These are phyloP conservation scores for Stygiomarasmius scandens DNA, from an alignment of 1,284 basidiomycete species.

Conservation along the genomic window DNA sequence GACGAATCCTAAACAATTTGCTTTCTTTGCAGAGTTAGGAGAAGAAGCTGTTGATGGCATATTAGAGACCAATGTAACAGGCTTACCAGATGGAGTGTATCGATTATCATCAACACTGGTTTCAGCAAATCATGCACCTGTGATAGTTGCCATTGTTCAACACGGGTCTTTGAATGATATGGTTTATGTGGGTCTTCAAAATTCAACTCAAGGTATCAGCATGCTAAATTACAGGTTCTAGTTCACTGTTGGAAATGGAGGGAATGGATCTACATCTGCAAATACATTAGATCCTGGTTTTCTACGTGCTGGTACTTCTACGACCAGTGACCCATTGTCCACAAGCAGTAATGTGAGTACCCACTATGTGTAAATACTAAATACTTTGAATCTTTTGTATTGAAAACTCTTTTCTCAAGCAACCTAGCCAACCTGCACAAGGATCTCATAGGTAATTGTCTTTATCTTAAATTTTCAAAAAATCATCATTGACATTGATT, in stretches of 20 bases:
- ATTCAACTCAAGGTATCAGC: not conserved
- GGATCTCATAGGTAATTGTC: no score
- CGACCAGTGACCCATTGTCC: no score
- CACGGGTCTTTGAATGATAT: constrained; percentile 6
- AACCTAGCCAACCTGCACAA: no score
- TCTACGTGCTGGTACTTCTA: no score
- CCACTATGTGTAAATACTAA: no score
- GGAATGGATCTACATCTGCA: not conserved
- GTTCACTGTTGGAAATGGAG: not conserved
- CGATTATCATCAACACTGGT: not conserved
- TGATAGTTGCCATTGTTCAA: not conserved
- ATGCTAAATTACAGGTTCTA: not conserved
- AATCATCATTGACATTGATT: no score
- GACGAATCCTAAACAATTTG: constrained; percentile 6
- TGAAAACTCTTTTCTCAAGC: no score
- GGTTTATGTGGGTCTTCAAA: not conserved
- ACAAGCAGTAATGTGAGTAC: no score
- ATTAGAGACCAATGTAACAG: not conserved
- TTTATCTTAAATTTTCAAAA: no score
- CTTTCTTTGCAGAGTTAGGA: not conserved
- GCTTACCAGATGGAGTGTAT: constrained; percentile 5
- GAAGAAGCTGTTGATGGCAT: not conserved
- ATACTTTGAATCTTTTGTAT: no score
- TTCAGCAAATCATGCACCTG: constrained; percentile 6
- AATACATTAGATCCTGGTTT: not conserved